phyloP scores from a whole-genome alignment of 176 grass and related monocot genomes.

The Ampelocalamus luodianensis region DNA sequence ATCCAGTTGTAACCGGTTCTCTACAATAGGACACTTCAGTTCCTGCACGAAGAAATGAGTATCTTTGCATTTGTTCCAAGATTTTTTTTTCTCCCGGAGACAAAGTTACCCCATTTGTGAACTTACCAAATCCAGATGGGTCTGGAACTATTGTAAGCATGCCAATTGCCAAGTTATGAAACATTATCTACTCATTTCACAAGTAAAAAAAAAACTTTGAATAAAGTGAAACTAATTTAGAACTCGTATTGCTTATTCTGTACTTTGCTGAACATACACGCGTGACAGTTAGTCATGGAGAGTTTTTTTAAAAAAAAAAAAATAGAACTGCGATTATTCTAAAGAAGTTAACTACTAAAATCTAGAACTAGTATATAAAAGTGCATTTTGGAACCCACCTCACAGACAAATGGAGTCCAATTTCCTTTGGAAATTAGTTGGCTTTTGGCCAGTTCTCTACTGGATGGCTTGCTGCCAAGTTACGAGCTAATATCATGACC shows the following conservation, averaged over 20 bases:
- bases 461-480: background rate
- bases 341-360: background rate
- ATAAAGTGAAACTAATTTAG: background rate
- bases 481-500: background rate
- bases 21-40: background rate
- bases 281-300: background rate
- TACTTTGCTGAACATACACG: background rate
- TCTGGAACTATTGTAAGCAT: background rate
- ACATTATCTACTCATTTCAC: background rate
- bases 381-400: background rate
- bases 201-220: background rate
- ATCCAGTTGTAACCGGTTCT: background rate
- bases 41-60: background rate
- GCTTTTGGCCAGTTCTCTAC: background rate
- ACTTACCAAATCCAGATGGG: background rate
- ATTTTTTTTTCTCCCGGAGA: background rate
- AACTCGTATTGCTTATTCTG: background rate
- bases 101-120: background rate
- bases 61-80: constrained; percentile 3
- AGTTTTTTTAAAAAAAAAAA: background rate
- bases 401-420: background rate
- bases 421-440: background rate
- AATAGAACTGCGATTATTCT: background rate
- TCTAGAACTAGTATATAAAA: background rate
- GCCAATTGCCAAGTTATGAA: background rate